Evolutionary conservation across 2,329 filamentous ascomycete species (phyloP), one percentile per base, ranked within the genome.

Genomic region (Alternaria sp.): DNA sequence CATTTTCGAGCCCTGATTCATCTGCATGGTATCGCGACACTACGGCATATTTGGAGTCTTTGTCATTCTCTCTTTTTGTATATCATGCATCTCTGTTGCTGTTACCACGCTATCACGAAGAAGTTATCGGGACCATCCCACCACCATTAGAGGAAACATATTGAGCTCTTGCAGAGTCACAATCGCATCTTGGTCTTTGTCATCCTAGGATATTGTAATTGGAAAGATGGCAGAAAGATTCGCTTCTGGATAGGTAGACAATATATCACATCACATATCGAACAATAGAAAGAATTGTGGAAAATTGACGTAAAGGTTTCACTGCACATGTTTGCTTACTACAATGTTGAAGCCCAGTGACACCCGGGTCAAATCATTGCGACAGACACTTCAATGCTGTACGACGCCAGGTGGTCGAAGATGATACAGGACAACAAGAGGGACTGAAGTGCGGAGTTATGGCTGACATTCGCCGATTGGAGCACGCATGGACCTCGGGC

Each of bases 161-260:
- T 45, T 36, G 44, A 59, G 36, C 44, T 27, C 9, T 22, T 18
- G 30, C 32, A 38, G 28, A 49, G 44, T 27, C 18, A 38, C 50
- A 6, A 28, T 44, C 36, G 38, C 22, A 48, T 50, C 54, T 59
- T 50, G 32, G 30, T 40, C 34, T n/a, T 52, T 28, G 51, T 40
- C 16, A 43, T n/a, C 43, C 45, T 55, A 59, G 38, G 40, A 45
- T 59, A 16, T 55, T 59, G 36, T 59, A 59, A 56, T 56, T 43
- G 45, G 36, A 38, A 28, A 50, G 30, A 50, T 2, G 46, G 22
- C 14, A 36, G 46, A 14, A 25, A 32, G 46, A 16, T 50, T 50
- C 34, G 30, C 32, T 36, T 50, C 46, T 32, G 20, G 16, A 25
- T 3, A 50, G 22, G 32, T 50, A 38, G 46, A 36, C 25, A 32